Evolutionary conservation across 75 land plant species (phyloP).

Genomic region (Cunninghamia lanceolata): DNA sequence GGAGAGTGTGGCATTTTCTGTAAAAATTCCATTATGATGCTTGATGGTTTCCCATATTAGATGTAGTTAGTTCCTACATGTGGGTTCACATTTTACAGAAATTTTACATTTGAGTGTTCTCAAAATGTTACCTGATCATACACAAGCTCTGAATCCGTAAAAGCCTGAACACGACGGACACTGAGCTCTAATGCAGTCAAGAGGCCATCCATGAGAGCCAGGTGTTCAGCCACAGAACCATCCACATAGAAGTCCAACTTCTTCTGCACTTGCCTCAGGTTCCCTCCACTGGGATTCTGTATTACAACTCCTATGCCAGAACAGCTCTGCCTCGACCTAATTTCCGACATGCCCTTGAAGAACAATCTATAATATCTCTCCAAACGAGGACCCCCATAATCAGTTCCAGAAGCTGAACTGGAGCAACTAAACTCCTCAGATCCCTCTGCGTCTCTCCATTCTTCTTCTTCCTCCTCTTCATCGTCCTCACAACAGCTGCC

Average conservation of each 20-base stretch:
- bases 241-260: slow-evolving; percentile 67
- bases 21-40: neutral
- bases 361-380: slow-evolving; percentile 29
- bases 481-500: slow-evolving; percentile 50
- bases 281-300: slow-evolving; percentile 24
- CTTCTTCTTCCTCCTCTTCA: slow-evolving; percentile 55
- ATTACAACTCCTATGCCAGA: slow-evolving; percentile 74
- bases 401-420: slow-evolving; percentile 9
- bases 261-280: slow-evolving; percentile 49
- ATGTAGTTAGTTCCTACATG: neutral
- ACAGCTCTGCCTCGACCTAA: slow-evolving; percentile 23
- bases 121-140: slow-evolving; percentile 52
- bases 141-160: slow-evolving; percentile 55
- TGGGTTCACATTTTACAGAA: neutral
- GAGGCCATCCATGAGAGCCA: slow-evolving; percentile 78
- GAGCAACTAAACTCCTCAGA: slow-evolving; percentile 2
- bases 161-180: slow-evolving; percentile 32
- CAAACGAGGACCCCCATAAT: slow-evolving; percentile 32
- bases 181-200: slow-evolving; percentile 34
- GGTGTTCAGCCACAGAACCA: slow-evolving; percentile 61
- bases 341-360: slow-evolving; percentile 57
- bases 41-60: neutral
- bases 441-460: slow-evolving; percentile 55
- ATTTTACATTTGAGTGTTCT: neutral
- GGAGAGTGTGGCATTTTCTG: neutral